These are phyloP conservation scores for Trichocladium uniseriatum DNA, from an alignment of 495 filamentous ascomycete species.

Conservation along the genomic window DNA sequence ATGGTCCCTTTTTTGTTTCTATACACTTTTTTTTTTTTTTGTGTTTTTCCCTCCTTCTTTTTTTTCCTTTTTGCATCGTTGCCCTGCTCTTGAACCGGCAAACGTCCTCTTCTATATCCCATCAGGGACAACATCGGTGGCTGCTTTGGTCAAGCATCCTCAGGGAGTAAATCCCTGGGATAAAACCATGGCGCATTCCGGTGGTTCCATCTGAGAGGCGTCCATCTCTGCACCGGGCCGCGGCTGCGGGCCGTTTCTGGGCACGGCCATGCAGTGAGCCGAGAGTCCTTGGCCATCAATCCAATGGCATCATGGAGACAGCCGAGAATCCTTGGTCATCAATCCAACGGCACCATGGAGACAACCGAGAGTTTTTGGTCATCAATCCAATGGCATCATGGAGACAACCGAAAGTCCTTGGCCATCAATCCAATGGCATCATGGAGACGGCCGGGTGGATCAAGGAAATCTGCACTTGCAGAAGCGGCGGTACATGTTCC, in stretches of 20 bases:
- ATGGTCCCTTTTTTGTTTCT: not conserved
- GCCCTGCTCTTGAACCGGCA: not conserved
- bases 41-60: not conserved
- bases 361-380: not conserved
- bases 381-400: not conserved
- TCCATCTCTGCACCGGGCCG: no score
- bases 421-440: not conserved
- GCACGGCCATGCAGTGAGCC: not conserved
- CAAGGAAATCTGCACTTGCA: slow-evolving; percentile 5
- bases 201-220: no score
- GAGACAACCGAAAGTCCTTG: not conserved
- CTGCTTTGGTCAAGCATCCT: not conserved
- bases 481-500: not conserved
- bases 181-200: not conserved
- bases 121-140: not conserved
- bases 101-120: not conserved
- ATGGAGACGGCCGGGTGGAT: not conserved
- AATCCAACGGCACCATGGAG: no score
- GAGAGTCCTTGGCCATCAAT: no score
- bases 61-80: not conserved
- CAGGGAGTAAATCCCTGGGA: not conserved
- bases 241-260: not conserved
- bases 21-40: no score
- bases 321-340: no score
- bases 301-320: no score